These are phyloP conservation scores for Fusarium luffae DNA, from an alignment of 2,329 filamentous ascomycete species.

Conservation along the genomic window DNA sequence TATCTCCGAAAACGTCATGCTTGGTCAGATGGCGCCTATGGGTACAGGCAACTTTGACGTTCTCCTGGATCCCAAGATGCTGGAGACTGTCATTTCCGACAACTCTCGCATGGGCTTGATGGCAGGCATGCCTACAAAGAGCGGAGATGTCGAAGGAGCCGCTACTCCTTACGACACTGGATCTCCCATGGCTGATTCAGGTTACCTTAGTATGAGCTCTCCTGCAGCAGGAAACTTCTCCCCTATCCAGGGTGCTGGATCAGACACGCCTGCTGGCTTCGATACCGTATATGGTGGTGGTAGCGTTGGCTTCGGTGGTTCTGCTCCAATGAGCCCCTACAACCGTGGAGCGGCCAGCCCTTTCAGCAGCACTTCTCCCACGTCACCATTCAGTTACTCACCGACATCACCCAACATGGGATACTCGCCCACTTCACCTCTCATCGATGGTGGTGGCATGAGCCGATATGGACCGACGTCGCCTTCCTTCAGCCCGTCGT, in stretches of 20 bases:
- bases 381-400: conserved; percentile 76
- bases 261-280: conserved; percentile 75
- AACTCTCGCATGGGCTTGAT: conserved; percentile 87
- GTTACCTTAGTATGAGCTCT: conserved; percentile 72
- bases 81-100: conserved; percentile 93
- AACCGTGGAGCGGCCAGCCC: conserved; percentile 74
- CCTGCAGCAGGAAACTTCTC: conserved; percentile 76
- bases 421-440: conserved; percentile 82
- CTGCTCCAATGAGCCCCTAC: conserved; percentile 70
- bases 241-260: conserved; percentile 79
- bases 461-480: conserved; percentile 64
- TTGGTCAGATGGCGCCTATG: conserved; percentile 96
- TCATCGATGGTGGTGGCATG: conserved; percentile 63
- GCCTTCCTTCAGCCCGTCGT: conserved; percentile 71
- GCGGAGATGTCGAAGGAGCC: conserved; percentile 79
- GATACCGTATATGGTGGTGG: conserved; percentile 68
- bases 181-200: conserved; percentile 80
- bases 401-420: conserved; percentile 78
- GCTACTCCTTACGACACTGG: conserved; percentile 94
- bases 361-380: conserved; percentile 76
- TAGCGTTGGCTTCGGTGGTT: conserved; percentile 59
- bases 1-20: conserved; percentile 98
- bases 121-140: conserved; percentile 81
- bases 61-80: conserved; percentile 92
- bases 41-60: conserved; percentile 97